phyloP scores from a whole-genome alignment of 1,284 basidiomycete species.

The Mycena sp. region DNA sequence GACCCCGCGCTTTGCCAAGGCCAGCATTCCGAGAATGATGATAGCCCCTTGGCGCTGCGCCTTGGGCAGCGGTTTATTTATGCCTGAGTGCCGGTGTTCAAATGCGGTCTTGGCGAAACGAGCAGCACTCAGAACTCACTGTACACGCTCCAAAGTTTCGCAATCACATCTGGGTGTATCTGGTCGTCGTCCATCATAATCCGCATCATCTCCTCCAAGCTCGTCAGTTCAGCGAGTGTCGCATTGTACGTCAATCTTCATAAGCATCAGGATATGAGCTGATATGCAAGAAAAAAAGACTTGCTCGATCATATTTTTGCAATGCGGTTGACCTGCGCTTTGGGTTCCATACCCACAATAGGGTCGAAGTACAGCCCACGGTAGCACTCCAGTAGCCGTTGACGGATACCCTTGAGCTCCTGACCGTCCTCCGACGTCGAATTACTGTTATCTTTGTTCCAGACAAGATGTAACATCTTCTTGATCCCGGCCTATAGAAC shows the following conservation, averaged over 20 bases:
- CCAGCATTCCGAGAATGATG: conserved; percentile 96
- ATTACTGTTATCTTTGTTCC: conserved; percentile 92
- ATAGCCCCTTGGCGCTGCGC: conserved; percentile 93
- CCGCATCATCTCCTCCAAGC: conserved; percentile 95
- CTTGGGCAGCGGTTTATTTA: conserved; percentile 77
- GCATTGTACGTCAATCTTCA: conserved; percentile 87
- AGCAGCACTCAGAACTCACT: conserved; percentile 60
- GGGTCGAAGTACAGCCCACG: conserved; percentile 90
- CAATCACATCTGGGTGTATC: conserved; percentile 86
- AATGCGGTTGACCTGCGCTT: conserved; percentile 92
- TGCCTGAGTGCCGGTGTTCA: conserved; percentile 55
- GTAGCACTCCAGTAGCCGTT: conserved; percentile 92
- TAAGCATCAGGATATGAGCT: conserved; percentile 5
- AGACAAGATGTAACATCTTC: conserved; percentile 97
- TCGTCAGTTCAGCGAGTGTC: conserved; percentile 95
- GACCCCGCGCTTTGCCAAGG: conserved; percentile 84
- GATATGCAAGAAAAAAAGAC: conserved; percentile 40
- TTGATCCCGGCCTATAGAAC: conserved; percentile 79
- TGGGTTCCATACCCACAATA: conserved; percentile 73
- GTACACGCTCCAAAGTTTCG: conserved; percentile 96
- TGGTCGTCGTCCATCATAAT: conserved; percentile 92
- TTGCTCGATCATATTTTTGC: conserved; percentile 98
- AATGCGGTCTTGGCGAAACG: neutral
- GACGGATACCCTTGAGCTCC: conserved; percentile 89
- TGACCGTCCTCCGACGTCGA: conserved; percentile 60